Evolutionary conservation across 1,139 yeast species (phyloP).

Genomic region (Saccharomyces uvarum): DNA sequence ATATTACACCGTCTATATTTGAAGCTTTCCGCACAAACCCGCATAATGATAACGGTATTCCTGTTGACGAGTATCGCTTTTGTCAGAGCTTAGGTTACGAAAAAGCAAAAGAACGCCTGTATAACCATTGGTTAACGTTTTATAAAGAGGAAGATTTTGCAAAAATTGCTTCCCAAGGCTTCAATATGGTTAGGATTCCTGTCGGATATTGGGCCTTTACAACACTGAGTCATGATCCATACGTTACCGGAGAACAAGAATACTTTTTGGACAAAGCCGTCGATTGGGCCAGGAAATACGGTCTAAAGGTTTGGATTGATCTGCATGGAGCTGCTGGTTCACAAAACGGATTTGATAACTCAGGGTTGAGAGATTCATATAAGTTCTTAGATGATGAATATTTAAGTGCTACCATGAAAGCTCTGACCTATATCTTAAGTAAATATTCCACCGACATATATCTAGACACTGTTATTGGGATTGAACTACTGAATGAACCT

Average conservation of each 20-base stretch:
- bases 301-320: slow-evolving; percentile 80
- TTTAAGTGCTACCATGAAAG: slow-evolving; percentile 31
- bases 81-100: slow-evolving; percentile 56
- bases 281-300: slow-evolving; percentile 59
- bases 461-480: slow-evolving; percentile 70
- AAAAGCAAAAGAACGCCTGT: slow-evolving; percentile 45
- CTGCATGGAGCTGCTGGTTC: slow-evolving; percentile 95
- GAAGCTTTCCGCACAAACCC: slow-evolving; percentile 35
- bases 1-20: slow-evolving; percentile 77
- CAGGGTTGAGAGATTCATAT: slow-evolving; percentile 67
- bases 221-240: slow-evolving; percentile 62
- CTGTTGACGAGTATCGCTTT: slow-evolving; percentile 81
- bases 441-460: slow-evolving; percentile 60
- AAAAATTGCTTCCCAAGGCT: slow-evolving; percentile 55
- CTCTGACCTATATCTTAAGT: slow-evolving; percentile 35
- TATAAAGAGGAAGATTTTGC: slow-evolving; percentile 66
- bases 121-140: slow-evolving; percentile 74
- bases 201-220: slow-evolving; percentile 96
- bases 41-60: slow-evolving; percentile 38
- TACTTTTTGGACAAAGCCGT: slow-evolving; percentile 66
- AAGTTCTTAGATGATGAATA: slow-evolving; percentile 52
- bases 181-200: slow-evolving; percentile 84
- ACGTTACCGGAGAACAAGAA: slow-evolving; percentile 81
- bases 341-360: slow-evolving; percentile 93
- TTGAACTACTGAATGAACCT: slow-evolving; percentile 90